Conservation (phyloP, 2,329 filamentous ascomycete genomes). For the Ophiostoma sp. region DNA sequence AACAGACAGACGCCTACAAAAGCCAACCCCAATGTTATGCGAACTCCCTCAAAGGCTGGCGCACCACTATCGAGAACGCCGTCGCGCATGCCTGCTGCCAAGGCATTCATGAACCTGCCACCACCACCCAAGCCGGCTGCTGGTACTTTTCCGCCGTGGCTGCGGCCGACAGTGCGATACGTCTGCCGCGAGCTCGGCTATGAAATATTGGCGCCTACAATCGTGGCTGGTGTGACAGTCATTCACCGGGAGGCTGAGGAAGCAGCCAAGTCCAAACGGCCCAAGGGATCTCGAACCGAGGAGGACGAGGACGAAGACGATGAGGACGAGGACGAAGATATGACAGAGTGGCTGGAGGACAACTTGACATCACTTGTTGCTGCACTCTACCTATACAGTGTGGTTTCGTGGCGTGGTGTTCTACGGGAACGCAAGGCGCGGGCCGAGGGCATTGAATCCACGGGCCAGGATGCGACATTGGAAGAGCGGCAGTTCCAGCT, state of each 20-base stretch:
- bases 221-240: slow-evolving; percentile 66
- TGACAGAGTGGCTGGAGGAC: slow-evolving; percentile 46
- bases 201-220: slow-evolving; percentile 60
- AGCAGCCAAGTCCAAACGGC: neutral
- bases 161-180: slow-evolving; percentile 61
- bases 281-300: neutral
- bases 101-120: slow-evolving; percentile 30
- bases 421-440: neutral
- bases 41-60: neutral
- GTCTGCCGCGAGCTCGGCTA: slow-evolving; percentile 60
- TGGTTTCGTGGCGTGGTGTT: slow-evolving; percentile 33
- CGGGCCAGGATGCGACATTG: slow-evolving; percentile 8
- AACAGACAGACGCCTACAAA: neutral
- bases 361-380: slow-evolving; percentile 53
- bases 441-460: neutral
- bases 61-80: neutral
- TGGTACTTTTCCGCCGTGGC: slow-evolving; percentile 50
- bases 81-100: slow-evolving; percentile 13
- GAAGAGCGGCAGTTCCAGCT: slow-evolving; percentile 43
- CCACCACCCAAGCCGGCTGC: neutral
- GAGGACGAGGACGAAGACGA: neutral
- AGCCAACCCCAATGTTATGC: neutral
- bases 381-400: slow-evolving; percentile 57
- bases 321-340: slow-evolving; percentile 31
- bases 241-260: slow-evolving; percentile 35